Percentiles rank a stretch among this genome's conserved stretches.
phyloP scores from a whole-genome alignment of 2,329 filamentous ascomycete genomes.

The Ceratocystis huliohia region DNA sequence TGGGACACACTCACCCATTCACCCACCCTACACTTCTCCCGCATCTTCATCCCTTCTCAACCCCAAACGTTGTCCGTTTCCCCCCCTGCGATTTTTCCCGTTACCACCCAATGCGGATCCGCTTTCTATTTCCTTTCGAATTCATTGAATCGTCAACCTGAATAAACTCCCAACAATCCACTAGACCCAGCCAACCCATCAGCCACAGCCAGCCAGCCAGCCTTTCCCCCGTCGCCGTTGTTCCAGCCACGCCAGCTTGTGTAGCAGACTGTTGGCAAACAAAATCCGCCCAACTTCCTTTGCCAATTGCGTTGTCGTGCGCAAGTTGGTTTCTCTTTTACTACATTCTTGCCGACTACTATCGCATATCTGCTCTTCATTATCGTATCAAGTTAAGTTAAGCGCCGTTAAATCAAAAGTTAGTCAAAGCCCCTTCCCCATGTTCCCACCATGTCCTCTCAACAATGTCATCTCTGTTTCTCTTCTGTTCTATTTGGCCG shows the following conservation, averaged over 20 bases:
- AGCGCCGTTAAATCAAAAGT: not conserved
- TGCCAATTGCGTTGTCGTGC: not conserved
- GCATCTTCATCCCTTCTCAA: not conserved
- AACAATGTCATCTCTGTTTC: not conserved
- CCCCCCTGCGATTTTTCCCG: constrained; percentile 15
- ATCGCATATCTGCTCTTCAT: constrained; percentile 2
- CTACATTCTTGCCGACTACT: not conserved
- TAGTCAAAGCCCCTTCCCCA: not conserved
- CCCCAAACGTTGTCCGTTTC: not conserved
- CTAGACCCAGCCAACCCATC: not conserved
- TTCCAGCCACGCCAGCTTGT: not conserved
- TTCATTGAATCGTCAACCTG: constrained; percentile 9
- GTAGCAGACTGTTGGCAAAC: no score
- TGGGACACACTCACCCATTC: not conserved
- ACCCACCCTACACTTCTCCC: not conserved
- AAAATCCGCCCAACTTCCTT: not conserved
- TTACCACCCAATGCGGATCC: constrained; percentile 16
- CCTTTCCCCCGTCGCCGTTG: not conserved
- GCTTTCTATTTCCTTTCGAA: constrained; percentile 20
- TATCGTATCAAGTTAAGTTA: not conserved
- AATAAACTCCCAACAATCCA: constrained; percentile 10
- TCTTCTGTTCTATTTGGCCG: not conserved
- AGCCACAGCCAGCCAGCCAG: constrained; percentile 4
- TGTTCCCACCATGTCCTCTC: not conserved
- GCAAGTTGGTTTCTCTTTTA: not conserved